These are phyloP conservation scores for Cicer arietinum DNA, from an alignment of 306 rosid genomes.

Conservation along the genomic window DNA sequence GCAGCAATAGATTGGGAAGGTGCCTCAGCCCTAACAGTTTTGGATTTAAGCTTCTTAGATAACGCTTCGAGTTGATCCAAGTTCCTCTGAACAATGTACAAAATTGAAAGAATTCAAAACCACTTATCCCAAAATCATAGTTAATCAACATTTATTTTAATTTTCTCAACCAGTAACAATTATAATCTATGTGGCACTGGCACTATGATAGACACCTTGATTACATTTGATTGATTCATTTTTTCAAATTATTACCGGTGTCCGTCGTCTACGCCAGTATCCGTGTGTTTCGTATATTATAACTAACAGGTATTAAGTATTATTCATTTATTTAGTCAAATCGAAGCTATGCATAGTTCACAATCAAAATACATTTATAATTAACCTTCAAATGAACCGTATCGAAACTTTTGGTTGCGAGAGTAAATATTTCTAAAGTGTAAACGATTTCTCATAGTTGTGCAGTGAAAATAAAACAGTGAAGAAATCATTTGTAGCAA, in stretches of 20 bases:
- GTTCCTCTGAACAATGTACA: constrained; percentile 69
- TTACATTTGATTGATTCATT: too few relatives aligned
- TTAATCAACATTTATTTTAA: background rate
- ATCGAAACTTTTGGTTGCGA: background rate
- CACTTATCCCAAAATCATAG: constrained; percentile 28
- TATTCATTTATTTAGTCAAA: constrained; percentile 25
- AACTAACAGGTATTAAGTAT: constrained; percentile 4
- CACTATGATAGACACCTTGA: too few relatives aligned
- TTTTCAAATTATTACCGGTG: too few relatives aligned
- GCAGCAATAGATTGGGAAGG: constrained; percentile 95
- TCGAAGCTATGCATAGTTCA: constrained; percentile 31
- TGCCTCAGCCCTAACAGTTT: constrained; percentile 80
- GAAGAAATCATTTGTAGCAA: background rate
- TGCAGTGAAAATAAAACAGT: background rate
- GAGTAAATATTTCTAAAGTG: background rate
- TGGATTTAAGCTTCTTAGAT: constrained; percentile 98
- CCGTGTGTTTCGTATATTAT: too few relatives aligned
- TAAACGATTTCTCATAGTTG: background rate
- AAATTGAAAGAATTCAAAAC: constrained; percentile 38
- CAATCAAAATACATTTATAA: constrained; percentile 17
- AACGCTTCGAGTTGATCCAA: constrained; percentile 94
- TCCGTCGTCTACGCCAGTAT: too few relatives aligned
- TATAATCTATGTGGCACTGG: too few relatives aligned
- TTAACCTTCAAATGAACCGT: constrained; percentile 11
- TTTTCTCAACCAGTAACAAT: background rate